phyloP scores from a whole-genome alignment of 78 protist species.

The Goniomonas avonlea region DNA sequence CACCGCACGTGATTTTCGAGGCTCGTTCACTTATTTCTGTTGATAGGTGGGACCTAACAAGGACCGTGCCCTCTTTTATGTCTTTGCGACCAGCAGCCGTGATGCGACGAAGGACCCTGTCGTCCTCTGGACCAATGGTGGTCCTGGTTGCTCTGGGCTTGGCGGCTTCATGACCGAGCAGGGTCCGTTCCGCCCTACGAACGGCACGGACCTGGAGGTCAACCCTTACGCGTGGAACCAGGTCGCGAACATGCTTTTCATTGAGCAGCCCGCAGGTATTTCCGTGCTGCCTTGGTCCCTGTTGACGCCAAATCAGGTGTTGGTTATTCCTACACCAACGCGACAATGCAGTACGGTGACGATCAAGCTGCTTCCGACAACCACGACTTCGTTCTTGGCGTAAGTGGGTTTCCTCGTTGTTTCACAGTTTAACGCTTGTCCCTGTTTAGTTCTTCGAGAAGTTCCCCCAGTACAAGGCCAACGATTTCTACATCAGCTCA shows the following conservation, averaged over 20 bases:
- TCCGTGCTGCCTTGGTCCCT: slow-evolving; percentile 32
- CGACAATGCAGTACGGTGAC: slow-evolving; percentile 23
- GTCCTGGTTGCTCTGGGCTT: slow-evolving; percentile 51
- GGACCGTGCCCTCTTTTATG: slow-evolving; percentile 46
- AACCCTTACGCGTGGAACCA: slow-evolving; percentile 43
- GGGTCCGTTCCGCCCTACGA: background rate
- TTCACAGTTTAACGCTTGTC: background rate
- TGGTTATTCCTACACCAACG: background rate
- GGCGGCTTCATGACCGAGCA: slow-evolving; percentile 23
- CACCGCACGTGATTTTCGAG: too few relatives aligned
- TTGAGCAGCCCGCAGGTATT: slow-evolving; percentile 57
- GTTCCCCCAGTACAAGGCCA: slow-evolving; percentile 34
- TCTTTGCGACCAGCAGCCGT: slow-evolving; percentile 46
- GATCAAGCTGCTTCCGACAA: slow-evolving; percentile 30
- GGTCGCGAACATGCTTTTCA: slow-evolving; percentile 53
- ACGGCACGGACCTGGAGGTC: background rate
- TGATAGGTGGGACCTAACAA: too few relatives aligned
- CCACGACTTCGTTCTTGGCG: slow-evolving; percentile 13
- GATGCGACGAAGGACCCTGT: slow-evolving; percentile 49
- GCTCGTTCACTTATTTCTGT: too few relatives aligned
- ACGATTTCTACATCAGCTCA: slow-evolving; percentile 44
- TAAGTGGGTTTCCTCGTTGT: background rate
- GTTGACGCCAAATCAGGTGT: background rate
- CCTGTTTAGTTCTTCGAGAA: background rate
- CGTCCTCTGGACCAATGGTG: slow-evolving; percentile 59